phyloP scores from a whole-genome alignment of 2,329 filamentous ascomycete genomes.

The Alternaria sp. region DNA sequence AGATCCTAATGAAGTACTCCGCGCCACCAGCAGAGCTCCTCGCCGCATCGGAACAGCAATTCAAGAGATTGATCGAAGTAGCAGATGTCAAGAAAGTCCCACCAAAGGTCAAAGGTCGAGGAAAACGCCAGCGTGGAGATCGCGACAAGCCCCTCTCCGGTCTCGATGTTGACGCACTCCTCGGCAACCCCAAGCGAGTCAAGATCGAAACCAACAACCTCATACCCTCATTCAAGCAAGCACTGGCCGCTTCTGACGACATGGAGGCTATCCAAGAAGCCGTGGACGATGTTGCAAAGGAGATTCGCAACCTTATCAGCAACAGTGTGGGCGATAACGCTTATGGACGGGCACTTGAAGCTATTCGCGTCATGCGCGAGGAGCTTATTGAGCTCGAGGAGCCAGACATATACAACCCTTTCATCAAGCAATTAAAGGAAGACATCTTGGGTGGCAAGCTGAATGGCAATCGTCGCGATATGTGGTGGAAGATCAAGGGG shows the following conservation, averaged over 20 bases:
- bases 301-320: constrained; percentile 72
- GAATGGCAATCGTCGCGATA: constrained; percentile 77
- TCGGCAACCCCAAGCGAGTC: constrained; percentile 65
- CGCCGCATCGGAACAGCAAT: constrained; percentile 60
- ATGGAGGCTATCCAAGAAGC: constrained; percentile 70
- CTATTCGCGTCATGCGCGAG: constrained; percentile 77
- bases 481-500: constrained; percentile 78
- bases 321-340: constrained; percentile 77
- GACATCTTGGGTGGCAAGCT: constrained; percentile 73
- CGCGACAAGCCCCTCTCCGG: constrained; percentile 84
- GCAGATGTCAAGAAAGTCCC: constrained; percentile 86
- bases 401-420: constrained; percentile 76
- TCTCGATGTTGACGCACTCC: constrained; percentile 81
- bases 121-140: constrained; percentile 66
- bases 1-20: constrained; percentile 71
- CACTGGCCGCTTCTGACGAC: constrained; percentile 67
- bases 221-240: constrained; percentile 88
- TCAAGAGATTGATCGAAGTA: constrained; percentile 70
- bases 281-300: constrained; percentile 73
- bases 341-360: constrained; percentile 78
- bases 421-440: constrained; percentile 73
- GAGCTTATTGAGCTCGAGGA: constrained; percentile 78
- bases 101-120: constrained; percentile 75
- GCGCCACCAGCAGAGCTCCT: constrained; percentile 73
- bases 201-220: constrained; percentile 74